Conservation (phyloP, 345 rosid genomes). For the Salix koriyanagi region DNA sequence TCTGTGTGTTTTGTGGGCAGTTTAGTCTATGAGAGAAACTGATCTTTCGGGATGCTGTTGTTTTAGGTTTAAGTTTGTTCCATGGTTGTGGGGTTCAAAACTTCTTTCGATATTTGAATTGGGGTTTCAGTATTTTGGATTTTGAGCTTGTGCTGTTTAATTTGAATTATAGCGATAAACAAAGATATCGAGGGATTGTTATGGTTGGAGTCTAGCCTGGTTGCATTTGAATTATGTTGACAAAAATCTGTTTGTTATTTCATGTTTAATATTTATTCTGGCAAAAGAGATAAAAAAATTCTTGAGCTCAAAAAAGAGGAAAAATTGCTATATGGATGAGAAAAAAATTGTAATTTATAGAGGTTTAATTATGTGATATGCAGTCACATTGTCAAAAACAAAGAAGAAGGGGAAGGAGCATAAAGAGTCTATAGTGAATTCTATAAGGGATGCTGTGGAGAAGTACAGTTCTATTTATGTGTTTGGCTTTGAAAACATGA, state of each 20-base stretch:
- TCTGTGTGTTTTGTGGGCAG: background rate
- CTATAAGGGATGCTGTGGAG: slow-evolving; percentile 74
- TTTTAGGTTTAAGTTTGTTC: background rate
- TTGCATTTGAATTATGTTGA: background rate
- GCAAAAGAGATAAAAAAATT: background rate
- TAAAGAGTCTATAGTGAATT: slow-evolving; percentile 58
- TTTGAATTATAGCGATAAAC: too few species aligned
- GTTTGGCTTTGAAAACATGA: slow-evolving; percentile 90
- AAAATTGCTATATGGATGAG: background rate
- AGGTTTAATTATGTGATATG: slow-evolving; percentile 5
- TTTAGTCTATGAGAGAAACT: background rate
- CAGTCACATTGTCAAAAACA: slow-evolving; percentile 90
- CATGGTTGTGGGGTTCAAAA: background rate
- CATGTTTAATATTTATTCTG: background rate
- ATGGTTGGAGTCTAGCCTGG: background rate
- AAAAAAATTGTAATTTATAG: background rate
- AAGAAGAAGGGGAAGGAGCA: slow-evolving; percentile 96
- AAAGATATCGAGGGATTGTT: too few species aligned
- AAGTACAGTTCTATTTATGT: slow-evolving; percentile 56
- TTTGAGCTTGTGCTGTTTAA: background rate
- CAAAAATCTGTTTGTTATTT: background rate
- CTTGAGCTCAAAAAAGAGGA: background rate
- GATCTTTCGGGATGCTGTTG: background rate
- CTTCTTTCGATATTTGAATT: background rate
- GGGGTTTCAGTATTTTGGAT: background rate